Evolutionary conservation across 2,329 filamentous ascomycete species (phyloP).

Genomic region (Diaporthe citri): DNA sequence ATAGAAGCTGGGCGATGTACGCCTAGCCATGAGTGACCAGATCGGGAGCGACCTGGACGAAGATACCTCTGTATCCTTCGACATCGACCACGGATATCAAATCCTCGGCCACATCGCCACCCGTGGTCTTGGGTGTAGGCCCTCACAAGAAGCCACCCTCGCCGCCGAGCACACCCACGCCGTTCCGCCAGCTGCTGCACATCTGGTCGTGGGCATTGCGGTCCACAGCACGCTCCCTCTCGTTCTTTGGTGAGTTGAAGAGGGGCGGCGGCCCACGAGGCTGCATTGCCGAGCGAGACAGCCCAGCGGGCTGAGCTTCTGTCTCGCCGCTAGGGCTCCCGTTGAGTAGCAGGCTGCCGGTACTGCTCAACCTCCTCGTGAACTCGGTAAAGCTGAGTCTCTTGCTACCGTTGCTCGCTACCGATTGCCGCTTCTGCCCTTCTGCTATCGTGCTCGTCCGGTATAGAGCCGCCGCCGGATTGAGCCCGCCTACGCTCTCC

Average conservation of each 20-base stretch:
- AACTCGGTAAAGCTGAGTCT: slow-evolving; percentile 73
- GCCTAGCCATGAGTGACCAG: background rate
- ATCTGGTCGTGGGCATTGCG: slow-evolving; percentile 56
- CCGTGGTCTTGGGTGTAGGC: background rate
- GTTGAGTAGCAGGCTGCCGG: slow-evolving; percentile 71
- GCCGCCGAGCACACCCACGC: slow-evolving; percentile 64
- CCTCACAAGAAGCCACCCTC: slow-evolving; percentile 68
- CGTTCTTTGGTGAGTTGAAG: slow-evolving; percentile 42
- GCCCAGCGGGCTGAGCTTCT: slow-evolving; percentile 53
- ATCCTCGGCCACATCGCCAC: background rate
- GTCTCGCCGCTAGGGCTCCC: slow-evolving; percentile 60
- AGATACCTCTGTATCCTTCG: background rate
- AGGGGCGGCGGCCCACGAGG: slow-evolving; percentile 49
- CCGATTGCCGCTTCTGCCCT: slow-evolving; percentile 59
- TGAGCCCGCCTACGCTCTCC: slow-evolving; percentile 34
- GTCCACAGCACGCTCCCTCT: slow-evolving; percentile 46
- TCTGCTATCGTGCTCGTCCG: slow-evolving; percentile 40
- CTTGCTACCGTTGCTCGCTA: slow-evolving; percentile 61
- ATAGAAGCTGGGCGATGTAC: background rate
- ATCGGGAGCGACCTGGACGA: background rate
- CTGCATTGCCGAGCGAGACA: slow-evolving; percentile 49
- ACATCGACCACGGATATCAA: slow-evolving; percentile 5
- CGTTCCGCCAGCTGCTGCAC: slow-evolving; percentile 67
- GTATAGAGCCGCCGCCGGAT: slow-evolving; percentile 41
- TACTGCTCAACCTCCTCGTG: slow-evolving; percentile 70